Conservation (phyloP, 345 rosid species). For the Angophora floribunda region DNA sequence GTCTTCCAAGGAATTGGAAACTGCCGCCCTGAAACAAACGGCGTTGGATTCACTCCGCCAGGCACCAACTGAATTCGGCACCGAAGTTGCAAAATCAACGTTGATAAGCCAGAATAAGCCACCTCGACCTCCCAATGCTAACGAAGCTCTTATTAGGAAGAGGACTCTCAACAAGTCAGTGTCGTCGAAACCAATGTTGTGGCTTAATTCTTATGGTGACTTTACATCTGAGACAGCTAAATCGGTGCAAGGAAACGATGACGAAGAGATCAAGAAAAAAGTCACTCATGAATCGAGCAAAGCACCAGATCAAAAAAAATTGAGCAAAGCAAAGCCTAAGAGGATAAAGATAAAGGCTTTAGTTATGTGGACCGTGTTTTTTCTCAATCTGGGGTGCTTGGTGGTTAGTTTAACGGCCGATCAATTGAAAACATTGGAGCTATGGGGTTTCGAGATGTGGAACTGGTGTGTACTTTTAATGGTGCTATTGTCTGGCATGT, state of each 20-base stretch:
- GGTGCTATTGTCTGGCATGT: conserved; percentile 60
- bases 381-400: conserved; percentile 23
- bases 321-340: conserved; percentile 20
- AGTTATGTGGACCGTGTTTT: conserved; percentile 34
- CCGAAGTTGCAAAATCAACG: conserved; percentile 18
- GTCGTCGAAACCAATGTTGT: conserved; percentile 64
- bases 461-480: conserved; percentile 73
- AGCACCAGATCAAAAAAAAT: no score
- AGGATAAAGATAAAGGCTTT: conserved; percentile 16
- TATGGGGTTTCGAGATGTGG: conserved; percentile 68
- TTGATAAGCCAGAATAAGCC: not conserved
- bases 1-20: not conserved
- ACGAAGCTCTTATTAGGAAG: conserved; percentile 26
- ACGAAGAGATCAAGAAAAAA: conserved; percentile 46
- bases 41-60: not conserved
- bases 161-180: conserved; percentile 46
- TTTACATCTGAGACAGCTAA: no score
- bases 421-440: conserved; percentile 3
- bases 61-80: not conserved
- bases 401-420: conserved; percentile 47
- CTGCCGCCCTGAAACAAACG: not conserved
- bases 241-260: conserved; percentile 56
- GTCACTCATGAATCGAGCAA: conserved; percentile 32
- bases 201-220: no score
- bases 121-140: not conserved